These are phyloP conservation scores for Alternaria sp. DNA, from an alignment of 2,329 filamentous ascomycete genomes.

Conservation along the genomic window DNA sequence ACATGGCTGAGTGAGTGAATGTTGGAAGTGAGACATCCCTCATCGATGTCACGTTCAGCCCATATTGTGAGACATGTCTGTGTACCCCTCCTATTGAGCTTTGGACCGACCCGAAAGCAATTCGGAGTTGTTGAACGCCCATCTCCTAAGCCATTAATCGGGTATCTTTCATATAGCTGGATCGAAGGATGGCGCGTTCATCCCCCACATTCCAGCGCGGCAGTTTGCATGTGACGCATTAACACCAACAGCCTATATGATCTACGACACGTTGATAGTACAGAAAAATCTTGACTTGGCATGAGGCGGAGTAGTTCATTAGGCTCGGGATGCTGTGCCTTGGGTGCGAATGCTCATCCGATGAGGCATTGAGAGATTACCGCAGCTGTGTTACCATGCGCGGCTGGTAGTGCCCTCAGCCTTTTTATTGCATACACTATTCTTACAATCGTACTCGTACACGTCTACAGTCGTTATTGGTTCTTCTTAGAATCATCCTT, in stretches of 20 bases:
- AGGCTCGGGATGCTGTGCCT: background rate
- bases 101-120: background rate
- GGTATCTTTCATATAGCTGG: background rate
- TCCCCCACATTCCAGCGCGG: background rate
- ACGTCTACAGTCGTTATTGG: slow-evolving; percentile 23
- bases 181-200: background rate
- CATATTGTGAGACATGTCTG: background rate
- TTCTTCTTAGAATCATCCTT: slow-evolving; percentile 17
- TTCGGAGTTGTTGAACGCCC: background rate
- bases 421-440: slow-evolving; percentile 31
- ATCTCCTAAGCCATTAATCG: background rate
- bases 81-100: background rate
- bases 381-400: background rate
- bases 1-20: background rate
- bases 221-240: background rate
- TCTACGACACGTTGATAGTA: slow-evolving; percentile 4
- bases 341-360: background rate
- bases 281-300: background rate
- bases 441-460: slow-evolving; percentile 32
- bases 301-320: background rate
- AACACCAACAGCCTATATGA: slow-evolving; percentile 3
- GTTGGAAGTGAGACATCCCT: background rate
- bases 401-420: slow-evolving; percentile 4
- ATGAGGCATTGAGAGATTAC: background rate
- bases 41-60: background rate